phyloP scores from a whole-genome alignment of 2,329 filamentous ascomycete genomes.

The Curvularia sp. region DNA sequence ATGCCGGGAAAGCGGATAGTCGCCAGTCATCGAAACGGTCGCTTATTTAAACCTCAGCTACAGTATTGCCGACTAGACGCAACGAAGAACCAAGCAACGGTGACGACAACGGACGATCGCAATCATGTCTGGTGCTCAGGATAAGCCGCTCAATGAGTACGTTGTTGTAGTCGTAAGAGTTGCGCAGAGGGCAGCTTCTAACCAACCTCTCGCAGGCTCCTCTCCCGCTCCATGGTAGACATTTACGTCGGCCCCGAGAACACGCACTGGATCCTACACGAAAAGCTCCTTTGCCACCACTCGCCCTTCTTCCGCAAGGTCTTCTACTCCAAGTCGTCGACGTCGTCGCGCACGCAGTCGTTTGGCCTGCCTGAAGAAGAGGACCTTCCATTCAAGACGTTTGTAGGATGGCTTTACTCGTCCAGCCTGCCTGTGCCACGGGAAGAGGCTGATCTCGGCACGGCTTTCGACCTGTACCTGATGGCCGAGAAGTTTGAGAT shows the following conservation, averaged over 20 bases:
- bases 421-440: conserved; percentile 55
- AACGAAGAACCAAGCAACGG: background rate
- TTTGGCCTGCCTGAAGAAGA: conserved; percentile 62
- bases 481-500: conserved; percentile 63
- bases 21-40: conserved; percentile 9
- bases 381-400: conserved; percentile 58
- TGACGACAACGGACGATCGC: background rate
- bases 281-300: conserved; percentile 63
- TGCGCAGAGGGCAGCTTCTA: background rate
- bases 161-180: conserved; percentile 7
- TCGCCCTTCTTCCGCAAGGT: conserved; percentile 61
- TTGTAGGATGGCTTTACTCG: conserved; percentile 63
- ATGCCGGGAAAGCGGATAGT: conserved; percentile 6
- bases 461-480: conserved; percentile 62
- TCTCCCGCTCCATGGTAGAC: conserved; percentile 62
- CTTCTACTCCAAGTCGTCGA: conserved; percentile 53
- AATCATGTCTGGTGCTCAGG: conserved; percentile 33
- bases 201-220: conserved; percentile 51
- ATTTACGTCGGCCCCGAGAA: conserved; percentile 63
- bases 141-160: conserved; percentile 48
- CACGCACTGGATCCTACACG: conserved; percentile 63
- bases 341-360: conserved; percentile 41
- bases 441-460: conserved; percentile 59
- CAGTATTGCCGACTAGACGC: background rate
- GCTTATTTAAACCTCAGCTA: conserved; percentile 2